phyloP scores from a whole-genome alignment of 495 filamentous ascomycete species.

The Penicillium parvum region DNA sequence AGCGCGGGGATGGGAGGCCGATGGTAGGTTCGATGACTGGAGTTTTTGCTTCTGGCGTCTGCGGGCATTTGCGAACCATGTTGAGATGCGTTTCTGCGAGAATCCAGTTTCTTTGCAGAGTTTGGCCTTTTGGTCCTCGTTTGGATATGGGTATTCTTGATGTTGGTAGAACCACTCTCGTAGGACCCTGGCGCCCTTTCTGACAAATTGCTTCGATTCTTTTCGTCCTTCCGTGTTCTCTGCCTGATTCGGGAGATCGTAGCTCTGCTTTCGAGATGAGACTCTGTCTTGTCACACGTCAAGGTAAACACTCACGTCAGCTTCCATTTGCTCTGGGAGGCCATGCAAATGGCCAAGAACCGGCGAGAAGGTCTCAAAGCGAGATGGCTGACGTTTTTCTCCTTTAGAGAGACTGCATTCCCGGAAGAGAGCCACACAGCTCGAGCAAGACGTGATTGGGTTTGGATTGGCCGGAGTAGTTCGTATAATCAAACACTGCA shows the following conservation, averaged over 20 bases:
- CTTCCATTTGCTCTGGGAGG: slow-evolving; percentile 33
- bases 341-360: slow-evolving; percentile 41
- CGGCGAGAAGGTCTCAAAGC: slow-evolving; percentile 43
- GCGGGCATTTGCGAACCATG: slow-evolving; percentile 43
- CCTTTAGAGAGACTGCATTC: slow-evolving; percentile 61
- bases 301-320: slow-evolving; percentile 8
- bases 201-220: slow-evolving; percentile 55
- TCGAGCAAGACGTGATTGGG: slow-evolving; percentile 63
- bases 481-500: slow-evolving; percentile 45
- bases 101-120: slow-evolving; percentile 35
- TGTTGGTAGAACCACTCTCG: slow-evolving; percentile 41
- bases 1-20: slow-evolving; percentile 36
- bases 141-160: slow-evolving; percentile 44
- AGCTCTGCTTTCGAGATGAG: not conserved
- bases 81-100: slow-evolving; percentile 32
- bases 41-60: slow-evolving; percentile 46
- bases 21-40: slow-evolving; percentile 47
- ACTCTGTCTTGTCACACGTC: not conserved
- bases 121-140: slow-evolving; percentile 28
- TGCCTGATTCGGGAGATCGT: not conserved
- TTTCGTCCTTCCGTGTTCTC: slow-evolving; percentile 16
- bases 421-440: slow-evolving; percentile 70
- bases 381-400: slow-evolving; percentile 39
- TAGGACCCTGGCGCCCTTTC: slow-evolving; percentile 46
- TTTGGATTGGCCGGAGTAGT: slow-evolving; percentile 45